phyloP scores from a whole-genome alignment of 495 filamentous ascomycete species.

The Geoglossum glabrum region DNA sequence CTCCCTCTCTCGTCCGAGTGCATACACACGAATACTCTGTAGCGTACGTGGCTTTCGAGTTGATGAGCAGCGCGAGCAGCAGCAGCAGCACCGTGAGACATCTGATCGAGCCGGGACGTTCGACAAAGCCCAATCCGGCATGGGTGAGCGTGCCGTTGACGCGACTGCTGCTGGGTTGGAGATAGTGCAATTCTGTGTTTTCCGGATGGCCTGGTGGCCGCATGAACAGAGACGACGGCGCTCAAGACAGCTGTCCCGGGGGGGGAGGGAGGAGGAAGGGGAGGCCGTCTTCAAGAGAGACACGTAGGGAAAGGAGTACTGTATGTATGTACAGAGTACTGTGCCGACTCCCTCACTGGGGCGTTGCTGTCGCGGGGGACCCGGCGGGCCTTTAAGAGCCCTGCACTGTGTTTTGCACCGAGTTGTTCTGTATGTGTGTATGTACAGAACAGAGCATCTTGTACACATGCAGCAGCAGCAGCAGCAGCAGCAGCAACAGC shows the following conservation, averaged over 20 bases:
- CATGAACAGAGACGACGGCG: neutral
- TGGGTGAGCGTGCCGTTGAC: neutral
- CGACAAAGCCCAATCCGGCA: neutral
- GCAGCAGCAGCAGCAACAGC: too few species aligned
- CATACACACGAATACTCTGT: neutral
- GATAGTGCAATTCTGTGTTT: neutral
- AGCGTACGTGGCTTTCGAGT: neutral
- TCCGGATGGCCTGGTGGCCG: neutral
- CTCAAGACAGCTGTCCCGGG: neutral
- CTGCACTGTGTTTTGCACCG: too few species aligned
- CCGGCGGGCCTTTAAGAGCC: neutral
- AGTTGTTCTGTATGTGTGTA: too few species aligned
- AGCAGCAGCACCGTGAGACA: neutral
- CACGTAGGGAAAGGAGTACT: neutral
- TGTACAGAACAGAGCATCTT: too few species aligned
- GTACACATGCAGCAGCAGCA: too few species aligned
- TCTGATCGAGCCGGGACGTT: neutral
- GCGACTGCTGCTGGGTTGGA: neutral
- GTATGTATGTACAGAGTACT: too few species aligned
- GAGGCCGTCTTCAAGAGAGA: neutral
- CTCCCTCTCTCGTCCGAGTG: neutral
- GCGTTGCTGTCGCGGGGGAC: neutral
- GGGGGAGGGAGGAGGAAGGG: neutral
- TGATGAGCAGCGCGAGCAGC: neutral
- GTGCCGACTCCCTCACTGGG: too few species aligned